Evolutionary conservation across 2,329 filamentous ascomycete genomes (phyloP).

Genomic region (Hypoxylon sp.): DNA sequence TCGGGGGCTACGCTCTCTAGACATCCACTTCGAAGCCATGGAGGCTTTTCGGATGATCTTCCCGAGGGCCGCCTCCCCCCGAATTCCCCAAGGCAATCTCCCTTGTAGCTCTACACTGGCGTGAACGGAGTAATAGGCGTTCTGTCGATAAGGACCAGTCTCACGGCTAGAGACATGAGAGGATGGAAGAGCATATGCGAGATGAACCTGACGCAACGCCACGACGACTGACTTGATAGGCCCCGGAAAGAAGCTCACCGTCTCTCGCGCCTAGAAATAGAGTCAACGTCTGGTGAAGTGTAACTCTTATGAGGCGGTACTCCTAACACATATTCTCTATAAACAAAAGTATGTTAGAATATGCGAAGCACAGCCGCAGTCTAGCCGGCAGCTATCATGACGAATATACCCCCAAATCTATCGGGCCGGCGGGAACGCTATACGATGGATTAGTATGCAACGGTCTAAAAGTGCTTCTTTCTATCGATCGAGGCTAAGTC

Average conservation of each 20-base stretch:
- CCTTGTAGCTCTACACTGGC: conserved; percentile 25
- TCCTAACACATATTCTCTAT: conserved; percentile 15
- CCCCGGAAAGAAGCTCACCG: conserved; percentile 19
- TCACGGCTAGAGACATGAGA: conserved; percentile 21
- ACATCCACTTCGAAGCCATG: conserved; percentile 7
- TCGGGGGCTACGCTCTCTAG: conserved; percentile 34
- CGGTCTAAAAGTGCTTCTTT: conserved; percentile 22
- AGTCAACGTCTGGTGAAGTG: conserved; percentile 20
- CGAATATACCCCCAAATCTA: conserved; percentile 7
- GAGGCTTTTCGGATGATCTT: conserved; percentile 16
- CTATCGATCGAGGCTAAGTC: conserved; percentile 31
- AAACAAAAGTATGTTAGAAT: conserved; percentile 22
- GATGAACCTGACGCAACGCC: conserved; percentile 18
- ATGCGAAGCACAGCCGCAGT: conserved; percentile 34
- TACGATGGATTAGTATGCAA: conserved; percentile 36
- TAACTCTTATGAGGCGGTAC: conserved; percentile 35
- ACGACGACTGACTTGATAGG: conserved; percentile 10
- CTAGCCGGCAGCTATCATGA: conserved; percentile 23
- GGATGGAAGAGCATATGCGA: conserved; percentile 20
- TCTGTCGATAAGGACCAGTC: conserved; percentile 16
- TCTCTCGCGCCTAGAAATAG: conserved; percentile 37
- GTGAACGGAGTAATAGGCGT: conserved; percentile 29
- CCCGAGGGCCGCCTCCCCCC: conserved; percentile 20
- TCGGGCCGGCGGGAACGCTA: conserved; percentile 27
- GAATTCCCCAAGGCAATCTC: conserved; percentile 10